Evolutionary conservation across 2,329 filamentous ascomycete genomes (phyloP), one percentile per base, ranked within the genome.

Genomic region (Fusarium sp.): DNA sequence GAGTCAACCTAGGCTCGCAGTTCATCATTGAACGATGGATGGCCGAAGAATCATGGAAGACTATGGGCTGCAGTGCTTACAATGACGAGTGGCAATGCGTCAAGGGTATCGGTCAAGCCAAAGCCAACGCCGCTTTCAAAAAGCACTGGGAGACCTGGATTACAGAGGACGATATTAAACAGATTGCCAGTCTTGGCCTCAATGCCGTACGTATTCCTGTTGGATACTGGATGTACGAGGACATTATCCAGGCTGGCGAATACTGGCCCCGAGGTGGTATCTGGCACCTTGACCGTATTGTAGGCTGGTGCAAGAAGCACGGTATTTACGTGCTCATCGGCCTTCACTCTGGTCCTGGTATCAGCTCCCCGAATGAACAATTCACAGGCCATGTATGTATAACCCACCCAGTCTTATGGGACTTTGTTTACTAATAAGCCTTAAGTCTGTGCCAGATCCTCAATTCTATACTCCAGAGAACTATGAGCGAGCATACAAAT

Each of bases 401-500:
- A 2, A 2, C 7, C 11, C 11, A 6, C 23, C 1, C 17, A 7
- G 0, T 3, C 1, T 40, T 13, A 0, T 4, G 2, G 11, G 1
- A 15, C 1, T 1, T 2, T 6, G 0, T 1, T 43, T 6, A 14
- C 40, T 56, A 4, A 66, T 3, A 0, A 6, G 0, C 2, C 6
- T 1, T 0, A 7, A 72, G 71, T 45, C 53, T 8, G 41, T 67
- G 0, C 27, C 44, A 1, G 14, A 65, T 0, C 71, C 85, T 0
- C 85, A 84, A 4, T 90, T 90, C 76, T 90, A 86, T 73, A 77
- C 81, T 11, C 77, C 82, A 33, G 84, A 83, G 68, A 81, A 90
- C 72, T 90, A 85, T 72, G 82, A 83, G 40, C 83, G 88, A 17
- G 85, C 85, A 0, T 74, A 81, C 55, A 74, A 80, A 47, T 88